phyloP scores from a whole-genome alignment of 2,329 filamentous ascomycete genomes.

The Aaosphaeria pasadenensis region DNA sequence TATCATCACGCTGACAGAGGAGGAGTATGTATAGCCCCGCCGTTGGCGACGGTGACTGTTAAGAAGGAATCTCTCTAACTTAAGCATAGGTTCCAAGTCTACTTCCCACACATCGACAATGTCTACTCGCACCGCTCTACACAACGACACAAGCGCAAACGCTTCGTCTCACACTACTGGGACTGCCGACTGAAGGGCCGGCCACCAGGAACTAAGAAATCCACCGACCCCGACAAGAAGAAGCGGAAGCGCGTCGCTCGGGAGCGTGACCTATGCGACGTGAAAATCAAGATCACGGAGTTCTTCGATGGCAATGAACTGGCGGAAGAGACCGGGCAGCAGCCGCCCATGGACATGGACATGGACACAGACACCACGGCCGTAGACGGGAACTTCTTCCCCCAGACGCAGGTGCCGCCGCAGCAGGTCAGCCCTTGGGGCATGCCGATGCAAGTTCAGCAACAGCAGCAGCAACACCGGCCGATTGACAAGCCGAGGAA shows the following conservation, averaged over 20 bases:
- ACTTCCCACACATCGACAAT: slow-evolving; percentile 81
- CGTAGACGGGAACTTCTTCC: slow-evolving; percentile 18
- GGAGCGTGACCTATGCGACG: slow-evolving; percentile 76
- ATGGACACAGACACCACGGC: slow-evolving; percentile 1
- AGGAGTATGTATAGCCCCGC: slow-evolving; percentile 55
- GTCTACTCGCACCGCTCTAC: slow-evolving; percentile 82
- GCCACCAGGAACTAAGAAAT: slow-evolving; percentile 75
- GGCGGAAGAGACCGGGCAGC: slow-evolving; percentile 29
- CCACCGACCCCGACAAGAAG: slow-evolving; percentile 76
- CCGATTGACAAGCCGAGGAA: slow-evolving; percentile 17
- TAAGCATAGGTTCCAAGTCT: slow-evolving; percentile 64
- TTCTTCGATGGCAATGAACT: slow-evolving; percentile 59
- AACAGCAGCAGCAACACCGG: slow-evolving; percentile 1
- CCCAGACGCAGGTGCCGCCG: slow-evolving; percentile 8
- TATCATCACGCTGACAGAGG: slow-evolving; percentile 67
- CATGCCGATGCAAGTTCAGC: slow-evolving; percentile 8
- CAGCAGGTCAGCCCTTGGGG: slow-evolving; percentile 16
- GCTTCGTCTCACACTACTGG: slow-evolving; percentile 82
- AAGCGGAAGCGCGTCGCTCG: slow-evolving; percentile 75
- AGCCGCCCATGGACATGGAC: slow-evolving; percentile 13
- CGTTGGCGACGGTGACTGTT: too few relatives aligned
- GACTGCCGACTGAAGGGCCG: slow-evolving; percentile 79
- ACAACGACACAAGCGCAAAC: slow-evolving; percentile 75
- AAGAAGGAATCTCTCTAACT: too few relatives aligned
- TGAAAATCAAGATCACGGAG: slow-evolving; percentile 84